Base-by-base conservation (phyloP, 148 eudicot genomes). In the Arctostaphylos glauca region DNA sequence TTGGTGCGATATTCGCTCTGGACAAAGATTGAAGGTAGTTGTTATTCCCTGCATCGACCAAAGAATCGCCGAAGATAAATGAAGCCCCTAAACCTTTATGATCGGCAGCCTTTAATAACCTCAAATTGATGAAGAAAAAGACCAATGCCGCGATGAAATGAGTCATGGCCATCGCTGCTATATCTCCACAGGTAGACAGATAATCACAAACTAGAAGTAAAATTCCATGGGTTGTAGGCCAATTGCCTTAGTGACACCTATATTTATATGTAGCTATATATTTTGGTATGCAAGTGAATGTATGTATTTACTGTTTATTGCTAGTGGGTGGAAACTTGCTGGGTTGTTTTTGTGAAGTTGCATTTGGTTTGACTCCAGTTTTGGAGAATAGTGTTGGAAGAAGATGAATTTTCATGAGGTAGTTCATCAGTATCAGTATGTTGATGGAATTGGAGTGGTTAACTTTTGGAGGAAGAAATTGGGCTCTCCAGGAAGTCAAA, bases 21-120 rank as follows among this genome's bases (percentile, higher is more conserved):
- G 99, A 94, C 85, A 96, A 84, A 14, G 97, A 89, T 10, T 70
- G 86, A 44, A 96, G 53, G 83, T 88, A 96, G 81, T 96, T 96
- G 52, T 96, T 96, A 70, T 96, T 96, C 19, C 98, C 99, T 5
- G 94, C 97, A 89, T 96, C 98, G 3, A 94, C 98, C 70, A 96
- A 87, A 0, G 99, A 96, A 87, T 96, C 99, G 2, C 98, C 99
- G 18, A 96, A 96, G 8, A 96, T 92, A 78, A 89, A 96, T 1
- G 97, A 94, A 80, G 98, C 98, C 25, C 93, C 99, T 19, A 76
- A 76, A 13, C 59, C 66, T 21, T 23, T n/a, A 84, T 60, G 78
- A 48, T 82, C 86, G 43, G 83, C 85, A 25, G 84, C 87, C 25
- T 80, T 60, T 13, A 70, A 74, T 2, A 80, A 68, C 68, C 76